These are phyloP conservation scores for Magnolia changhungtana DNA, from an alignment of 164 flowering plant genomes.

Conservation along the genomic window DNA sequence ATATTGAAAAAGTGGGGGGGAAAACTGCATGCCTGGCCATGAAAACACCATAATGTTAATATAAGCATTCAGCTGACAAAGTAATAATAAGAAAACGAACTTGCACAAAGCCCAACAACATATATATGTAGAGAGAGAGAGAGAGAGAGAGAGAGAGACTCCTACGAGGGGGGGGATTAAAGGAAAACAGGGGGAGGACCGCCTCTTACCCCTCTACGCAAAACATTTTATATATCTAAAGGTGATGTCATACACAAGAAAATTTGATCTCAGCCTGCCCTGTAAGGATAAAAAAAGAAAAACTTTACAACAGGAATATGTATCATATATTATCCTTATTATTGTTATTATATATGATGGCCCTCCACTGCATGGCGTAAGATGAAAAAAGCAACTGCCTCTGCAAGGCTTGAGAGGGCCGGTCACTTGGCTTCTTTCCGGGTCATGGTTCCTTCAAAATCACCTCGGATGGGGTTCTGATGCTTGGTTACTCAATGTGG, in stretches of 20 bases:
- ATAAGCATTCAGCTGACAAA: neutral
- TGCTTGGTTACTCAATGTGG: constrained; percentile 53
- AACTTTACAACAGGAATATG: constrained; percentile 7
- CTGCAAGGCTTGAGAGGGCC: constrained; percentile 2
- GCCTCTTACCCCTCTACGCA: no score
- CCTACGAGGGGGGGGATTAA: no score
- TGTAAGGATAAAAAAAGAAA: no score
- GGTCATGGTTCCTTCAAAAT: neutral
- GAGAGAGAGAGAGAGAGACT: no score
- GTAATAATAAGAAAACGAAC: neutral
- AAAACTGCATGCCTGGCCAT: no score
- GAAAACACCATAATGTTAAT: no score
- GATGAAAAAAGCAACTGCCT: constrained; percentile 11
- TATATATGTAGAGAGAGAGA: no score
- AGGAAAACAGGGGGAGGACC: no score
- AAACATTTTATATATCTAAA: no score
- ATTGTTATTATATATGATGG: neutral
- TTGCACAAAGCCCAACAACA: neutral
- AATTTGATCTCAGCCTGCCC: neutral
- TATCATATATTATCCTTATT: neutral
- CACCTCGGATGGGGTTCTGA: constrained; percentile 42
- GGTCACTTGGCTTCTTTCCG: neutral
- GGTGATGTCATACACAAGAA: neutral
- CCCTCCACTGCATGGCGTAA: constrained; percentile 13
- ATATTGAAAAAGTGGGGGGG: no score